Evolutionary conservation across 2,329 filamentous ascomycete species (phyloP), one percentile per base, ranked within the genome.

Genomic region (Fusarium sp.): DNA sequence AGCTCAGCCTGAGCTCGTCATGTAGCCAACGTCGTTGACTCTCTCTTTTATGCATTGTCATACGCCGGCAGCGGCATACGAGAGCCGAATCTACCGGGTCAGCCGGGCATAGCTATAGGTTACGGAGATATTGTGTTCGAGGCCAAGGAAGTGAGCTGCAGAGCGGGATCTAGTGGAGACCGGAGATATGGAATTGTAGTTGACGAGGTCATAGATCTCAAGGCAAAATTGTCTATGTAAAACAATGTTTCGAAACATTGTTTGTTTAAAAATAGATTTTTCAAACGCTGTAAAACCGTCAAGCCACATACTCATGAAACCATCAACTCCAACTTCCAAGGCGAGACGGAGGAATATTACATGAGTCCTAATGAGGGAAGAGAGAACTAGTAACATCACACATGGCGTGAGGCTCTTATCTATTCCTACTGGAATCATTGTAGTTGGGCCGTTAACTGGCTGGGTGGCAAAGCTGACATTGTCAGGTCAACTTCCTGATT

Each of bases 31-130:
- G 30, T 48, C 35, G 9, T 20, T 30, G 43, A 41, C 14, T 23
- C 39, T 8, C n/a, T n/a, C 37, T n/a, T 58, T 13, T 35, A 35
- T 45, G 39, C 34, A 32, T 48, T 25, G 63, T 56, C 14, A 11
- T 39, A 30, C 27, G 32, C 14, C 52, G 16, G 27, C 58, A 41
- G 25, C 20, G 25, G 20, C 23, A 30, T 35, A 50, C 20, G 35
- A 20, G 37, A 30, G 34, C 60, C 71, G 50, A 74, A 39, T 63
- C 8, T 50, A 32, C 64, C 63, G 63, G 50, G 32, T 25, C 30
- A 43, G n/a, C 50, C 54, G 20, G 13, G 61, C 13, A 57, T 57
- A 18, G 48, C 18, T 30, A 30, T 52, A 52, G 23, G 48, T 18
- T 30, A 18, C 18, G 11, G 41, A 45, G 43, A 25, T 25, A 9